Evolutionary conservation across 805 yeast genomes (phyloP), one percentile per base, ranked within the genome.

Genomic region (Starmerella vitae): DNA sequence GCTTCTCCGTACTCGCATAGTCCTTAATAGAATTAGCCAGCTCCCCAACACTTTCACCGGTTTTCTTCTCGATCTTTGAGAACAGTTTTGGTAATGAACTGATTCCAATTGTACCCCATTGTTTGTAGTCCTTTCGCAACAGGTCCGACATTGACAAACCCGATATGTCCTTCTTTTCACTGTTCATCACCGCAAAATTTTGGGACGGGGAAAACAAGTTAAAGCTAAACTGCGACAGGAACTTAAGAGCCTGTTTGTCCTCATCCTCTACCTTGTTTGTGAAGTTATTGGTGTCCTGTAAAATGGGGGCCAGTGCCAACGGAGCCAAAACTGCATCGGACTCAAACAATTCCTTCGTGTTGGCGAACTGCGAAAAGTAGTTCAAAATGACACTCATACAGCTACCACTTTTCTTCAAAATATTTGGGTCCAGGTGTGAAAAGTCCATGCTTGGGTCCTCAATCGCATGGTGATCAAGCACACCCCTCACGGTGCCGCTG

Each of bases 101-200:
- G 51, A 88, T 78, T 0, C 97, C 97, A 10, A 84, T 64, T 4
- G 46, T 57, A 3, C 58, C 64, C 62, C 78, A 85, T 51, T 73
- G 74, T 55, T 88, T 88, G 59, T 81, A 88, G 55, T 88, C 98
- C 57, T 85, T 86, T 33, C 76, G 63, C 29, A 91, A 61, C 5
- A 91, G 58, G 37, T 84, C 93, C 4, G 49, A 49, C 4, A 74
- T 57, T 1, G 71, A 51, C 27, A 91, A 63, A 0, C 83, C 85
- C 3, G 57, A 55, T 27, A 86, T 62, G 51, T 82, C 72, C 41
- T 68, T 67, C 55, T 84, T 86, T 15, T 75, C 74, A 3, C 50
- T 45, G 31, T 33, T 30, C 30, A 46, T 38, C 1, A 21, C 26
- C 8, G 39, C 22, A 20, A 44, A 26, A 7, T 32, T 10, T 13